Conservation (phyloP, 2,329 filamentous ascomycete genomes). For the Myotisia sp. region DNA sequence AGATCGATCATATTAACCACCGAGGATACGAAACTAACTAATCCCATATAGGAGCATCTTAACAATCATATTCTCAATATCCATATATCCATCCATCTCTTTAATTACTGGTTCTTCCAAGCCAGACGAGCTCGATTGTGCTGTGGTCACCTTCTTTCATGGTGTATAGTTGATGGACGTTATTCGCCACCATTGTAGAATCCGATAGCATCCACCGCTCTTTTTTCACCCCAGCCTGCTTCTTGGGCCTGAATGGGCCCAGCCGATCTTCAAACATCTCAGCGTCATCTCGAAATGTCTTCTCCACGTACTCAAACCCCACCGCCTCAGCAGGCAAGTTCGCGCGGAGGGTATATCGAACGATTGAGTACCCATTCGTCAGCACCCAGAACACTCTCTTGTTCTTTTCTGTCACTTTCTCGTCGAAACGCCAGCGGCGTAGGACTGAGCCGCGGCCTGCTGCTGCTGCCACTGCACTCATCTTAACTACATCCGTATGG, state of each 20-base stretch:
- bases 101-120: too few relatives aligned
- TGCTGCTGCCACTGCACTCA: conserved; percentile 28
- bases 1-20: too few relatives aligned
- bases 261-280: conserved; percentile 27
- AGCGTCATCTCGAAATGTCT: conserved; percentile 32
- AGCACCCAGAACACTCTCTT: conserved; percentile 30
- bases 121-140: conserved; percentile 32
- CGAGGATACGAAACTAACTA: too few relatives aligned
- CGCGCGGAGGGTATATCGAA: conserved; percentile 28
- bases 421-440: conserved; percentile 32
- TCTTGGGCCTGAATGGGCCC: conserved; percentile 26
- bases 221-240: conserved; percentile 27
- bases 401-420: conserved; percentile 24
- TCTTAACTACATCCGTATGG: conserved; percentile 32
- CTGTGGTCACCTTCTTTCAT: conserved; percentile 27
- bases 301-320: conserved; percentile 30
- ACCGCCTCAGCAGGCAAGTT: conserved; percentile 26
- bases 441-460: conserved; percentile 29
- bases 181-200: conserved; percentile 27
- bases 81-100: too few relatives aligned
- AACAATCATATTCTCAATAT: too few relatives aligned
- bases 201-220: conserved; percentile 30
- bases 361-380: conserved; percentile 32
- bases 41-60: too few relatives aligned
- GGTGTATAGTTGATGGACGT: conserved; percentile 31